Base-by-base conservation (phyloP, 2,329 filamentous ascomycete species). In the Verticillium klebahnii region DNA sequence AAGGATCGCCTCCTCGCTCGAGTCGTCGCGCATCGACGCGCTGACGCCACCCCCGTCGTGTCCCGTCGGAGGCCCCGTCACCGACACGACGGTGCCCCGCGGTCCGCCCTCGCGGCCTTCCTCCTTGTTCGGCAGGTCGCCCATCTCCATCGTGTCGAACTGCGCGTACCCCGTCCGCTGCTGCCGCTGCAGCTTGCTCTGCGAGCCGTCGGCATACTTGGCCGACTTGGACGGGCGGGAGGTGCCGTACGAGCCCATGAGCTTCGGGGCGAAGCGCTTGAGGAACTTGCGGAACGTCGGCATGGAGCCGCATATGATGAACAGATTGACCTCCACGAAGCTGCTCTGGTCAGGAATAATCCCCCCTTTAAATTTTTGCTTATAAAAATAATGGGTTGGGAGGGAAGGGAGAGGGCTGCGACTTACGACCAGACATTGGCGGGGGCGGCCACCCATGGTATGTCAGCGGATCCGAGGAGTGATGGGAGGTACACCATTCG, bases 241-340 rank as follows among this genome's bases (percentile, higher is more conserved):
- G n/a, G 56, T 25, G 34, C 36, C 36, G 36, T n/a, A 40, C 8
- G 59, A 60, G 32, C 66, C 67, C 31, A 73, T 66, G 15, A 72
- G 37, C 25, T 58, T 65, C 39, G 73, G 74, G 23, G 71, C 68
- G 15, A 75, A 65, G 62, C 74, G 70, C 25, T 68, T 67, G 59
- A 75, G 69, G 66, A 77, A 77, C 40, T 70, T 72, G 29, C 73
- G 72, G 9, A 76, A 58, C 1, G 75, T 77, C 1, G 75, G 74
- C 61, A 77, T 72, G 52, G 69, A 73, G 56, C 69, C 70, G 57
- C 74, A 70, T 34, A 69, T 68, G 23, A 70, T 62, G 57, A 72
- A 67, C 2, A 70, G 62, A 58, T 70, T 71, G 6, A 67, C 67
- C 62, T 74, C 71, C 52, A 73, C 61, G 55, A 74, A 69, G 23